A percentile compares a stretch with the other conserved stretches of the same genome.
Conservation (phyloP, 2,329 filamentous ascomycete genomes). For the Clarireedia sp. region DNA sequence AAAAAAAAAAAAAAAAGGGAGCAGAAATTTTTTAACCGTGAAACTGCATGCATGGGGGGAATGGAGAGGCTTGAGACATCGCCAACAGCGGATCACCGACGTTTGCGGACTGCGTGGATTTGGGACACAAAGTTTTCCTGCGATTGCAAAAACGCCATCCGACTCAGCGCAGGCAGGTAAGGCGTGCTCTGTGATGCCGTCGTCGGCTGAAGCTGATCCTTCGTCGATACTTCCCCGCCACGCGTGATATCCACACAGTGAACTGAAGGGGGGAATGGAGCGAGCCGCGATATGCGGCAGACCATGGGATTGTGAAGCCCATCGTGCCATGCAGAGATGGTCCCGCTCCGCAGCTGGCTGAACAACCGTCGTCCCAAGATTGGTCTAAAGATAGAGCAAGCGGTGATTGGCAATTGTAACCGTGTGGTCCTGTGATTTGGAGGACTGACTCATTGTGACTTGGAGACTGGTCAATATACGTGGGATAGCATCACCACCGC, state of each 20-base stretch:
- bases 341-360: not conserved
- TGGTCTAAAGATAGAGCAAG: conserved; percentile 7
- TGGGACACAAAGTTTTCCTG: too few species aligned
- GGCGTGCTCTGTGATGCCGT: not conserved
- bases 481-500: not conserved
- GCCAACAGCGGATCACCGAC: not conserved
- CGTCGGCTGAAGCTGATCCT: conserved; percentile 4
- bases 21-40: not conserved
- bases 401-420: conserved; percentile 4
- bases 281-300: not conserved
- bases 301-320: not conserved
- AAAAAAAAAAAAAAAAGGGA: too few species aligned
- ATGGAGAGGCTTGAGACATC: conserved; percentile 3
- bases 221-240: not conserved
- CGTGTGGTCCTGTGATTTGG: conserved; percentile 1
- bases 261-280: not conserved
- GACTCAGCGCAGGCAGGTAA: not conserved
- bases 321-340: not conserved
- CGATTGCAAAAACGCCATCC: not conserved
- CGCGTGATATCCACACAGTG: not conserved
- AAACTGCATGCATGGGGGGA: conserved; percentile 1
- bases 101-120: not conserved
- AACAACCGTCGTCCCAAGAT: conserved; percentile 7
- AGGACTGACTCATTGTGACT: not conserved
- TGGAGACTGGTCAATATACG: conserved; percentile 4